Evolutionary conservation across 2,329 filamentous ascomycete species (phyloP).

Genomic region (Alternaria hordeiaustralica): DNA sequence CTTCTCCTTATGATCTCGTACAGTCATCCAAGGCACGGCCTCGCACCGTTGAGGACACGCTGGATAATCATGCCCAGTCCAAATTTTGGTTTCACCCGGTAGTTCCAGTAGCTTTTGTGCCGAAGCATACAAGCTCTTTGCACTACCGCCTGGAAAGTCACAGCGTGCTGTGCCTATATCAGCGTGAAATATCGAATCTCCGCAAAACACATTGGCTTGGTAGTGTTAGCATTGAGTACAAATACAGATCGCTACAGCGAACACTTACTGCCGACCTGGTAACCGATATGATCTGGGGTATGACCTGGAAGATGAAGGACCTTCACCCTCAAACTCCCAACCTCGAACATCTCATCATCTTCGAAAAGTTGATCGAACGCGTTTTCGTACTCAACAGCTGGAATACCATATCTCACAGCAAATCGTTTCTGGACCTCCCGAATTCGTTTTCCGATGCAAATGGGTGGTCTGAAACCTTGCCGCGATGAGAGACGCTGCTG

Average conservation of each 20-base stretch:
- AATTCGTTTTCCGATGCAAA: constrained; percentile 65
- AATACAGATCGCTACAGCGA: too few relatives aligned
- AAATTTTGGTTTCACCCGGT: constrained; percentile 39
- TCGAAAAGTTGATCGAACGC: constrained; percentile 63
- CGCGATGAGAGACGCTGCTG: constrained; percentile 50
- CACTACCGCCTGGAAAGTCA: constrained; percentile 47
- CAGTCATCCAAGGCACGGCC: constrained; percentile 43
- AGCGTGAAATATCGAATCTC: constrained; percentile 46
- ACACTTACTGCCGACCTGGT: constrained; percentile 55
- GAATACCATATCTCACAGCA: constrained; percentile 57
- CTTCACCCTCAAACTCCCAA: constrained; percentile 56
- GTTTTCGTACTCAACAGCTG: constrained; percentile 50
- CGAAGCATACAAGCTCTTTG: constrained; percentile 34
- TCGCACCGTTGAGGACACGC: constrained; percentile 19
- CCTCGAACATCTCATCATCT: constrained; percentile 60
- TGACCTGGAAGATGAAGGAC: constrained; percentile 66
- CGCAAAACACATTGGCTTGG: constrained; percentile 43
- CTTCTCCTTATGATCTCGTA: constrained; percentile 39
- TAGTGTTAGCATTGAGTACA: not conserved
- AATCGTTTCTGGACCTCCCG: constrained; percentile 59
- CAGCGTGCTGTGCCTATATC: constrained; percentile 44
- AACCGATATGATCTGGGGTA: constrained; percentile 67
- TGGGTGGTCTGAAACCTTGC: constrained; percentile 49
- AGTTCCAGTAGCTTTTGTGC: constrained; percentile 34
- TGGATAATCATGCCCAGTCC: constrained; percentile 48